phyloP scores from a whole-genome alignment of 1,284 basidiomycete species.

The Papiliotrema laurentii region DNA sequence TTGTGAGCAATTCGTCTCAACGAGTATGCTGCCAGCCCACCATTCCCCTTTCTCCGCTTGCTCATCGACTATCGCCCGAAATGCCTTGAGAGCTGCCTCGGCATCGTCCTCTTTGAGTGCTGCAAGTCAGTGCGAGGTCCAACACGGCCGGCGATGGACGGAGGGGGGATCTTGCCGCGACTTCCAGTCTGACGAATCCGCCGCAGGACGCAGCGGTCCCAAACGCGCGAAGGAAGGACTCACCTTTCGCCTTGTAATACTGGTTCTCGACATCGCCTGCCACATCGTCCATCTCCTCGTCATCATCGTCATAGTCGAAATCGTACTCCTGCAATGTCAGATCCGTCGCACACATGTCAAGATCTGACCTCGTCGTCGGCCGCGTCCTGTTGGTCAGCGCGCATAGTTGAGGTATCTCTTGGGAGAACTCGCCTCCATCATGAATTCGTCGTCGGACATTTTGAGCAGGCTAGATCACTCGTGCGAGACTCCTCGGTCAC shows the following conservation, averaged over 20 bases:
- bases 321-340: conserved; percentile 70
- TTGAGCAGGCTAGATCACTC: too few species aligned
- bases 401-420: too few species aligned
- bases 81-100: conserved; percentile 81
- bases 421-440: conserved; percentile 49
- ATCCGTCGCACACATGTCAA: background rate
- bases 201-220: too few species aligned
- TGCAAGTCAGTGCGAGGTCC: conserved; percentile 41
- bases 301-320: conserved; percentile 91
- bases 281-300: conserved; percentile 62
- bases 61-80: conserved; percentile 77
- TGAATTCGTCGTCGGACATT: conserved; percentile 51
- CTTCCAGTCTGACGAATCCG: too few species aligned
- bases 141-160: too few species aligned
- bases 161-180: too few species aligned
- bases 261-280: conserved; percentile 96
- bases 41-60: conserved; percentile 91
- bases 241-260: conserved; percentile 97
- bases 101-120: conserved; percentile 89
- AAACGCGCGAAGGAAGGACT: too few species aligned
- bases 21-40: conserved; percentile 49
- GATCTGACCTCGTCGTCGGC: conserved; percentile 46
- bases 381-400: conserved; percentile 31
- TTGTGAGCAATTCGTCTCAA: conserved; percentile 9
- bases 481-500: too few species aligned